Conservation (phyloP, 176 grass and related monocot genomes). For the barley (Hordeum vulgare) region DNA sequence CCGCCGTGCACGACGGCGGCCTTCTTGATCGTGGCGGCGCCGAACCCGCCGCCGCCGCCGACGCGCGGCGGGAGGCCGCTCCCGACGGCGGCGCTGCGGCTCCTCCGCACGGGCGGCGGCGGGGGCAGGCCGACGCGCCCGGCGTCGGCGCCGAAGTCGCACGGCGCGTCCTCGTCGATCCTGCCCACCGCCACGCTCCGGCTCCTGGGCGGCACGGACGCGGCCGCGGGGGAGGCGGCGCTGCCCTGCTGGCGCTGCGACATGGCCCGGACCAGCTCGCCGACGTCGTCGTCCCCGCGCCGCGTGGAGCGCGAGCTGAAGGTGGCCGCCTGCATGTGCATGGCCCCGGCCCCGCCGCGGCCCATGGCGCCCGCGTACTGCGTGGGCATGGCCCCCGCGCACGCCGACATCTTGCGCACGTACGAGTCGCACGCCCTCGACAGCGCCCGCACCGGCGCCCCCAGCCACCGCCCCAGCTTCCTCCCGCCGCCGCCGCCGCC, state of each 20-base stretch:
- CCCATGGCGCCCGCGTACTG: constrained; percentile 5
- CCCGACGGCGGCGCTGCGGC: constrained; percentile 20
- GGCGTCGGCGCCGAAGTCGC: constrained; percentile 40
- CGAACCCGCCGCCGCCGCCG: not conserved
- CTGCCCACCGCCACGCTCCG: constrained; percentile 36
- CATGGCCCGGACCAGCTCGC: constrained; percentile 34
- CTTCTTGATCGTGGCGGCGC: not conserved
- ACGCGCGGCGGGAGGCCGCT: not conserved
- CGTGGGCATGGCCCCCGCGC: constrained; percentile 37
- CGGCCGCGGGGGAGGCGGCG: not conserved
- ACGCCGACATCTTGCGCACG: constrained; percentile 44
- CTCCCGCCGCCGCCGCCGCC: not conserved
- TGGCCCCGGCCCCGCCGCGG: constrained; percentile 16
- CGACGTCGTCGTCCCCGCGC: constrained; percentile 20
- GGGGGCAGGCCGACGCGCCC: constrained; percentile 9
- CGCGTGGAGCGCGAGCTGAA: constrained; percentile 35
- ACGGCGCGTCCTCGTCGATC: constrained; percentile 64
- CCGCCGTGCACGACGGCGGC: not conserved
- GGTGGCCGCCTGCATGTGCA: not conserved
- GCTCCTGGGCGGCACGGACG: constrained; percentile 24
- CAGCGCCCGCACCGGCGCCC: constrained; percentile 40
- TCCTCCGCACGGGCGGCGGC: not conserved
- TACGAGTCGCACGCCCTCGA: constrained; percentile 59
- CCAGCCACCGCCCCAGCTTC: constrained; percentile 42
- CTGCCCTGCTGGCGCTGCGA: constrained; percentile 22